Evolutionary conservation across 805 yeast genomes (phyloP).

Genomic region (Saitoella complicata): DNA sequence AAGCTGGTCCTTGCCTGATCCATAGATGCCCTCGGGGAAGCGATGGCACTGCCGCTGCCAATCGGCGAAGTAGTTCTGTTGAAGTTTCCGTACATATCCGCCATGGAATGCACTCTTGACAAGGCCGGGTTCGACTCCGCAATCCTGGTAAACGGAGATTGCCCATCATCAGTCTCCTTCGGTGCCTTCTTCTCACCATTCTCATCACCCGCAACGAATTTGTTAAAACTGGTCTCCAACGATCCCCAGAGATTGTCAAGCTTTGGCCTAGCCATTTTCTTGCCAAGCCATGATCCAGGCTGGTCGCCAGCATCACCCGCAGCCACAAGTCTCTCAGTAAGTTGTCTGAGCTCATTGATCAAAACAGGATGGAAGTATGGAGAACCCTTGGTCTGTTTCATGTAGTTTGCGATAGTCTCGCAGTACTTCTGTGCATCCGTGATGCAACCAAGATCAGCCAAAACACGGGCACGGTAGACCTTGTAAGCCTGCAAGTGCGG

Average conservation of each 20-base stretch:
- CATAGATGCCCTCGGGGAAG: no score
- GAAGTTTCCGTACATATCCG: constrained; percentile 3
- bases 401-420: constrained; percentile 31
- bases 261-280: constrained; percentile 28
- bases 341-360: no score
- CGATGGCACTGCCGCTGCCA: no score
- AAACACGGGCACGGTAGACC: constrained; percentile 46
- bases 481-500: constrained; percentile 46
- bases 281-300: constrained; percentile 43
- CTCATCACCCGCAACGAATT: constrained; percentile 79
- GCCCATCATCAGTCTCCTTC: constrained; percentile 3
- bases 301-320: constrained; percentile 24
- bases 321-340: no score
- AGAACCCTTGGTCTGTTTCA: constrained; percentile 26
- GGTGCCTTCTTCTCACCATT: constrained; percentile 15
- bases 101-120: constrained; percentile 8
- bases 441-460: constrained; percentile 51
- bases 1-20: no score
- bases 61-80: no score
- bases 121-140: constrained; percentile 16
- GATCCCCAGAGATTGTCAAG: constrained; percentile 82
- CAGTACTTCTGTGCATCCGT: constrained; percentile 46
- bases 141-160: constrained; percentile 16
- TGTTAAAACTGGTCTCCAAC: constrained; percentile 59
- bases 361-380: constrained; percentile 16